Evolutionary conservation across 2,329 filamentous ascomycete species (phyloP).

Genomic region (Alternaria burnsii): DNA sequence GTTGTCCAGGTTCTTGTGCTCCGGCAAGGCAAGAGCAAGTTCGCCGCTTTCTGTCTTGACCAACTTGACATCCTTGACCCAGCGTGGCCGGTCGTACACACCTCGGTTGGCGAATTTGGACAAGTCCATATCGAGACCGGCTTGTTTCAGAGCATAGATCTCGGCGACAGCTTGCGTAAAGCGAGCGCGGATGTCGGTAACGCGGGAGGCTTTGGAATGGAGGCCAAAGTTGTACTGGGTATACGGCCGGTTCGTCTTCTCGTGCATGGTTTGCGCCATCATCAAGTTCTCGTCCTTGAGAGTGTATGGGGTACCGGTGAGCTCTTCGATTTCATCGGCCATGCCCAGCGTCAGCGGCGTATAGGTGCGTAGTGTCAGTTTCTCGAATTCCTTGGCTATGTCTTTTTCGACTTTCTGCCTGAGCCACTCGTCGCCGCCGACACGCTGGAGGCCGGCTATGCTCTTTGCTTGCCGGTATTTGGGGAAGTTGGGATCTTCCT

Average conservation of each 20-base stretch:
- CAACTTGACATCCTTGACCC: conserved; percentile 42
- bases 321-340: conserved; percentile 42
- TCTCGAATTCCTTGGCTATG: conserved; percentile 46
- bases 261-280: conserved; percentile 40
- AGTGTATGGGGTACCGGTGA: conserved; percentile 44
- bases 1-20: conserved; percentile 25
- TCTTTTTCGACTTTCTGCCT: conserved; percentile 42
- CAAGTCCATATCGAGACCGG: conserved; percentile 37
- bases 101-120: conserved; percentile 39
- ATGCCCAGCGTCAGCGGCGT: conserved; percentile 42
- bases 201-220: conserved; percentile 22
- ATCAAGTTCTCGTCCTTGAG: conserved; percentile 39
- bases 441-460: conserved; percentile 56
- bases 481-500: conserved; percentile 21
- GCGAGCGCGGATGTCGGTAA: conserved; percentile 43
- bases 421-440: conserved; percentile 61
- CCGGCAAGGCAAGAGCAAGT: conserved; percentile 34
- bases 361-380: conserved; percentile 44
- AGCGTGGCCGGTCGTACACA: conserved; percentile 37
- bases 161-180: conserved; percentile 67
- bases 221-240: conserved; percentile 39
- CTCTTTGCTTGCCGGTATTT: conserved; percentile 23
- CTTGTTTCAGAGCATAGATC: conserved; percentile 56
- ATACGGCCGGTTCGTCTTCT: conserved; percentile 47
- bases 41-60: conserved; percentile 29